Evolutionary conservation across 1,139 yeast species (phyloP), one percentile per base, ranked within the genome.

Genomic region (Hemisphaericaspora lyxosophila): DNA sequence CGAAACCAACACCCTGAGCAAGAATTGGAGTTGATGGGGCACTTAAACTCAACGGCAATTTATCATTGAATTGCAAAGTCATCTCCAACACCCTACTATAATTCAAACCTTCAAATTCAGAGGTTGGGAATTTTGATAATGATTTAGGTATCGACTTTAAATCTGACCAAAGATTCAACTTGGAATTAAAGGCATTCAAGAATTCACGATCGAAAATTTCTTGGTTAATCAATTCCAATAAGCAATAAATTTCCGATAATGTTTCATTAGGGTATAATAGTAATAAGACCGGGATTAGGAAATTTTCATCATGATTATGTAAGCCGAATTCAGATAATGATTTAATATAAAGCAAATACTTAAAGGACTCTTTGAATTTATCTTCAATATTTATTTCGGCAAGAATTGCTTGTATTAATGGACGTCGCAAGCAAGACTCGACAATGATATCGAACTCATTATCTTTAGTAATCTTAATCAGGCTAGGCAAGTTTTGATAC

Each of bases 11-110:
- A 11, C 16, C 16, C 31, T 38, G 46, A 1, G 31, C 33, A 19
- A 64, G 40, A 4, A 69, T 54, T 15, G 76, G 75, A 6, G 75
- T 70, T 1, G 70, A 58, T 5, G 75, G 75, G 6, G 76, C 75
- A 13, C 73, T 65, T 35, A 70, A 55, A 50, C 74, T 67, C 44
- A 70, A 58, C 1, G 75, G 75, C 33, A 68, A 54, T 39, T 59
- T 60, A 50, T 70, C 76, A 47, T 67, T 67, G 25, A 70, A 51
- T 43, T 69, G 75, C 29, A 56, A 44, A 12, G 70, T 40, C 18
- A 70, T 54, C 40, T 67, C 71, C 40, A 68, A 67, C 7, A 69
- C 53, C 13, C 48, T 48, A 22, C 50, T 56, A 3, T 64, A 51
- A 42, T 54, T 62, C 38, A 70, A 55, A 31, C 54, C 50, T 15